phyloP scores from a whole-genome alignment of 306 rosid species.

The Cajanus cajan region DNA sequence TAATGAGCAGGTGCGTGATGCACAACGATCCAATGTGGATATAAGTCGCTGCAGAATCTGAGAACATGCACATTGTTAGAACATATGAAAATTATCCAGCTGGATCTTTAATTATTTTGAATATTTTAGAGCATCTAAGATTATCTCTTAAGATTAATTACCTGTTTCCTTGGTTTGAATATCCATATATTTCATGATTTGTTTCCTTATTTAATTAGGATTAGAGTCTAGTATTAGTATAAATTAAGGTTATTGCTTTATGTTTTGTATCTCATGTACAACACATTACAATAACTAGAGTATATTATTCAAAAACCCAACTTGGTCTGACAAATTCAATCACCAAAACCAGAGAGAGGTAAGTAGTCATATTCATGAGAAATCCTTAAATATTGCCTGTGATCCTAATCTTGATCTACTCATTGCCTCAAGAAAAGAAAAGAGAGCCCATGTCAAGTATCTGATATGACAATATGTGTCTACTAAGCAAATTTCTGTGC shows the following conservation, averaged over 20 bases:
- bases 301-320: background rate
- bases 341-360: too few relatives aligned
- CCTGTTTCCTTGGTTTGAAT: background rate
- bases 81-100: background rate
- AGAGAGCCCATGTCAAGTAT: too few relatives aligned
- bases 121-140: background rate
- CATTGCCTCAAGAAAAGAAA: too few relatives aligned
- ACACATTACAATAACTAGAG: background rate
- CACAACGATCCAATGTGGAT: slow-evolving; percentile 92
- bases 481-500: too few relatives aligned
- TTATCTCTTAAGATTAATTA: background rate
- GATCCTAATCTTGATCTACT: too few relatives aligned
- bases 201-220: background rate
- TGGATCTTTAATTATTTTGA: background rate
- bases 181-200: background rate
- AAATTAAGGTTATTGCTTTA: background rate
- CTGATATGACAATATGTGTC: too few relatives aligned
- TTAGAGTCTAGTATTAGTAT: background rate
- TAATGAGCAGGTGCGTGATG: slow-evolving; percentile 87
- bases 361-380: too few relatives aligned
- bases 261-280: background rate
- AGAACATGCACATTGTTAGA: slow-evolving; percentile 24
- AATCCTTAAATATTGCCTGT: too few relatives aligned
- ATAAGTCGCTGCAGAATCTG: slow-evolving; percentile 80
- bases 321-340: too few relatives aligned